These are phyloP conservation scores for Dryas integrifolia DNA, from an alignment of 331 rosid genomes.

Conservation along the genomic window DNA sequence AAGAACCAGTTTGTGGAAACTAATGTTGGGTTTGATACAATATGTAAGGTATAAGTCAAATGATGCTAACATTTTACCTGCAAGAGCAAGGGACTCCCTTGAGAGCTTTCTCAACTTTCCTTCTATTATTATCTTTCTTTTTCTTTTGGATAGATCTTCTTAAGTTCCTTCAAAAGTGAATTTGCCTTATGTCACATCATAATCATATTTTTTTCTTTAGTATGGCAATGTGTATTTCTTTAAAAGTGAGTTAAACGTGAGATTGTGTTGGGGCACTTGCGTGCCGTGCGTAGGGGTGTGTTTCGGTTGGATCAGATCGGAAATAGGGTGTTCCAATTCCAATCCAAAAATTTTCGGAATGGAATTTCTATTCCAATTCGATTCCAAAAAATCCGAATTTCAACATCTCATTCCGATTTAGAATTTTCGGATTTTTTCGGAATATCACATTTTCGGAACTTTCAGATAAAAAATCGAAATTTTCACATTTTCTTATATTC, in stretches of 20 bases:
- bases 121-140: not conserved
- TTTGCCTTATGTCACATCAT: not conserved
- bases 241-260: not conserved
- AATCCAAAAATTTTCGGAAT: no score
- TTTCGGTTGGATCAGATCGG: no score
- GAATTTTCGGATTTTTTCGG: no score
- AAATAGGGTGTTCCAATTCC: no score
- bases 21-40: constrained; percentile 94
- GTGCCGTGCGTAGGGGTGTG: no score
- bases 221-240: not conserved
- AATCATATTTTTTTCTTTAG: not conserved
- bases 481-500: no score
- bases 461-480: no score
- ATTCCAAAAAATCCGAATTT: no score
- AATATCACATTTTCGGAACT: no score
- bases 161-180: not conserved
- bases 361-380: no score
- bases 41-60: constrained; percentile 72
- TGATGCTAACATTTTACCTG: constrained; percentile 13
- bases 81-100: not conserved
- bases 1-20: constrained; percentile 96
- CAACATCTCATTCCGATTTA: no score
- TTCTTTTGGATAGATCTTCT: not conserved
- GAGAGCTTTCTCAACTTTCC: not conserved
- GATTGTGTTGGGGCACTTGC: not conserved